phyloP scores from a whole-genome alignment of 306 rosid genomes.

The Crotalaria pallida region DNA sequence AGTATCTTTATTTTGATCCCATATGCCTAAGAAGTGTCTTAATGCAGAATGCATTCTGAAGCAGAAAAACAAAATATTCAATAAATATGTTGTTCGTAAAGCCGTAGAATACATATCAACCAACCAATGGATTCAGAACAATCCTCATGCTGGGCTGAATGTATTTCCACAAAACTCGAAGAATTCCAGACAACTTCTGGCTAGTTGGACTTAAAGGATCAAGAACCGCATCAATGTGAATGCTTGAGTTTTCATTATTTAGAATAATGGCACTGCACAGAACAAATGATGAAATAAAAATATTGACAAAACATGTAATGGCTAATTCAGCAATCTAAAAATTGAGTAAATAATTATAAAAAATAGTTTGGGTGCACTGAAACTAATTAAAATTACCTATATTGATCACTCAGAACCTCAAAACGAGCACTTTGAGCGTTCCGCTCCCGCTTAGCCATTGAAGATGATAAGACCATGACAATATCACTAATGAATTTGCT shows the following conservation, averaged over 20 bases:
- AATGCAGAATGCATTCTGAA: background rate
- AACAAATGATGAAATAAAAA: slow-evolving; percentile 13
- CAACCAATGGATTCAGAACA: slow-evolving; percentile 89
- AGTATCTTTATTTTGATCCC: background rate
- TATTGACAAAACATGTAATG: slow-evolving; percentile 4
- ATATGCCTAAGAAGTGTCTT: background rate
- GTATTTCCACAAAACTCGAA: slow-evolving; percentile 69
- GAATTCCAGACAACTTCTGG: slow-evolving; percentile 90
- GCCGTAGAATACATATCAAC: slow-evolving; percentile 28
- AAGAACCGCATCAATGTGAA: slow-evolving; percentile 88
- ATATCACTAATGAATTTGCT: slow-evolving; percentile 91
- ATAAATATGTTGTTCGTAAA: background rate
- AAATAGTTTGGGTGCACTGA: background rate
- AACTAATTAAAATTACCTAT: slow-evolving; percentile 47
- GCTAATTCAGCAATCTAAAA: slow-evolving; percentile 12
- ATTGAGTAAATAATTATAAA: slow-evolving; percentile 7
- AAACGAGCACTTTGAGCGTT: slow-evolving; percentile 82
- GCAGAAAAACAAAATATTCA: background rate
- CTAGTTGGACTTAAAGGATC: slow-evolving; percentile 94
- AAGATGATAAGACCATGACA: slow-evolving; percentile 72
- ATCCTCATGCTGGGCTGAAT: slow-evolving; percentile 95
- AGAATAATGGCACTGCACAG: slow-evolving; percentile 80
- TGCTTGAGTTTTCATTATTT: slow-evolving; percentile 57
- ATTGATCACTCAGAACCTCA: slow-evolving; percentile 67
- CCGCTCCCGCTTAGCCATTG: slow-evolving; percentile 85